These are phyloP conservation scores for Theobroma grandiflorum DNA, from an alignment of 441 rosid genomes.

Conservation along the genomic window DNA sequence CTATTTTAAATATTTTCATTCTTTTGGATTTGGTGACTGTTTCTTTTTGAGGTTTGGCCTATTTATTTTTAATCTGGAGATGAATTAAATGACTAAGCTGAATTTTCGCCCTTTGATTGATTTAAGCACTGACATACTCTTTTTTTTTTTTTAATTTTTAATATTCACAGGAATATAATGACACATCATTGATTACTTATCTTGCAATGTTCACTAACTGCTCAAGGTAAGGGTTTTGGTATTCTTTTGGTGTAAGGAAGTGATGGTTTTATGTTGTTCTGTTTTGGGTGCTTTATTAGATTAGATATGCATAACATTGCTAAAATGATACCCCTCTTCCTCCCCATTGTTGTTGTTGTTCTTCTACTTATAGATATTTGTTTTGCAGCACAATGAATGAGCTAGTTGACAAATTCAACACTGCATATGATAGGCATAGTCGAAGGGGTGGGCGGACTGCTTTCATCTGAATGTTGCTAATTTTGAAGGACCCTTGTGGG, in stretches of 20 bases:
- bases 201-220: conserved; percentile 94
- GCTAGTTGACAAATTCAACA: conserved; percentile 94
- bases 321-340: neutral
- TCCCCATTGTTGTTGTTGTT: no score
- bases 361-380: neutral
- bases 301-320: neutral
- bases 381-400: conserved; percentile 86
- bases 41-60: neutral
- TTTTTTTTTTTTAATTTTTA: neutral
- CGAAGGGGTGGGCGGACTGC: conserved; percentile 95
- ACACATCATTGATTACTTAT: conserved; percentile 82
- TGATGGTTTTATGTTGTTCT: neutral
- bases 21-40: neutral
- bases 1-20: neutral
- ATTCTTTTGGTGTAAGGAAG: neutral
- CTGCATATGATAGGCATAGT: conserved; percentile 85
- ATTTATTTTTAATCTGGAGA: neutral
- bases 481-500: neutral
- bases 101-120: neutral
- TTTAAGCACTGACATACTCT: neutral
- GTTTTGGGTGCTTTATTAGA: conserved; percentile 11
- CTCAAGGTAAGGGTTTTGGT: conserved; percentile 61
- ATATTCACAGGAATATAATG: conserved; percentile 80
- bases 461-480: conserved; percentile 52
- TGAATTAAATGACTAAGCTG: neutral